Evolutionary conservation across 2,329 filamentous ascomycete species (phyloP).

Genomic region (Fusarium graminum): DNA sequence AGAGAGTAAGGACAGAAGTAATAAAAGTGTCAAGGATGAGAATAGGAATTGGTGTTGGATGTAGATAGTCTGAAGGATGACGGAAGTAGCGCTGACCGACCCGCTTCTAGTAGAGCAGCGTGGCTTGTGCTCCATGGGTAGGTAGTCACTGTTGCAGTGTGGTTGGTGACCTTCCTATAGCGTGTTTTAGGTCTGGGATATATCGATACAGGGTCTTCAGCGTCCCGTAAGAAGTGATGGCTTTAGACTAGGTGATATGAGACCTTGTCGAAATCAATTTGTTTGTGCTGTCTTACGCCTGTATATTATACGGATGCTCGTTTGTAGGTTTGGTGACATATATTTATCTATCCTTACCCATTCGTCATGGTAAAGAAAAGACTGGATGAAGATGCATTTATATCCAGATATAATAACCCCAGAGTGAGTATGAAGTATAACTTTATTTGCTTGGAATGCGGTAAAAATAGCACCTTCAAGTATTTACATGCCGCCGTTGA

Average conservation of each 20-base stretch:
- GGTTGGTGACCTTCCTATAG: slow-evolving; percentile 17
- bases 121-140: slow-evolving; percentile 36
- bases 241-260: too few relatives aligned
- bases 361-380: too few relatives aligned
- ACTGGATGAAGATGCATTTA: too few relatives aligned
- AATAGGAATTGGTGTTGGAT: background rate
- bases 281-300: too few relatives aligned
- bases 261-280: too few relatives aligned
- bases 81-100: slow-evolving; percentile 31
- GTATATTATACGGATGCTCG: too few relatives aligned
- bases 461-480: background rate
- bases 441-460: background rate
- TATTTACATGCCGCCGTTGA: background rate
- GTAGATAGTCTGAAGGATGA: slow-evolving; percentile 22
- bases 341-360: too few relatives aligned
- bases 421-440: too few relatives aligned
- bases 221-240: too few relatives aligned
- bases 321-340: too few relatives aligned
- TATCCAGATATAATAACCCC: too few relatives aligned
- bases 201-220: too few relatives aligned
- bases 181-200: slow-evolving; percentile 7
- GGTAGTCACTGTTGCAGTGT: slow-evolving; percentile 25
- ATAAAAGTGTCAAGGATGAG: slow-evolving; percentile 2
- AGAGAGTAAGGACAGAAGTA: background rate
- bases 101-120: slow-evolving; percentile 25